Evolutionary conservation across 2,329 filamentous ascomycete species (phyloP).

Genomic region (Arthrobotrys sphaeroides): DNA sequence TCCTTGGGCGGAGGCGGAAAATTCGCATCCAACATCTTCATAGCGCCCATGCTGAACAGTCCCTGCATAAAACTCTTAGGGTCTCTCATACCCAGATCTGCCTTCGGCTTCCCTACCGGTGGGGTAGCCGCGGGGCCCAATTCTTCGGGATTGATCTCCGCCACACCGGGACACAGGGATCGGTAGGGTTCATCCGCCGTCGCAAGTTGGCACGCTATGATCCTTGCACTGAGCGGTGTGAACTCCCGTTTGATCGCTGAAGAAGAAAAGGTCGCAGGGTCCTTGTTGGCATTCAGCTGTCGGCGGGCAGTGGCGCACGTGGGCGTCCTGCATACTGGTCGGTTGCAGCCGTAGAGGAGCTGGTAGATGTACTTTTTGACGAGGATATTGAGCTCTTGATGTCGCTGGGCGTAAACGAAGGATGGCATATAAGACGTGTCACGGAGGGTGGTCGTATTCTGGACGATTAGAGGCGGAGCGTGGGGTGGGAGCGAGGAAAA

Average conservation of each 20-base stretch:
- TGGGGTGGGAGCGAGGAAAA: conserved; percentile 40
- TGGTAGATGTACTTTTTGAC: conserved; percentile 76
- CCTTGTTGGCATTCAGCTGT: conserved; percentile 66
- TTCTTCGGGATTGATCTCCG: conserved; percentile 47
- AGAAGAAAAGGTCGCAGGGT: conserved; percentile 61
- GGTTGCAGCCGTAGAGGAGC: conserved; percentile 81
- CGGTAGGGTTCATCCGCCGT: conserved; percentile 79
- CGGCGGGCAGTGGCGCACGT: conserved; percentile 84
- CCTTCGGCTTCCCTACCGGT: conserved; percentile 50
- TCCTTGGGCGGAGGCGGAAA: conserved; percentile 57
- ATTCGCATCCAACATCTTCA: conserved; percentile 76
- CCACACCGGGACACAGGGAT: conserved; percentile 70
- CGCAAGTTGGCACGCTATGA: conserved; percentile 80
- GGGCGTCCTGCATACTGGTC: conserved; percentile 73
- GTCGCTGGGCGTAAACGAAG: conserved; percentile 29
- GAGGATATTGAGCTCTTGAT: conserved; percentile 38
- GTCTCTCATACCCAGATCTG: conserved; percentile 64
- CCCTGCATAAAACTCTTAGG: conserved; percentile 71
- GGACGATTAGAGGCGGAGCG: conserved; percentile 40
- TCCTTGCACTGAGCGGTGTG: conserved; percentile 81
- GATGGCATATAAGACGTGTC: conserved; percentile 30
- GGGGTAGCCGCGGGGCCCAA: neutral
- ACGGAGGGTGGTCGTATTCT: conserved; percentile 38
- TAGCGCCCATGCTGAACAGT: conserved; percentile 72
- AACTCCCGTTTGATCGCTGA: conserved; percentile 76